Base-by-base conservation (phyloP, 2,329 filamentous ascomycete species). In the Xylariaceae sp. region DNA sequence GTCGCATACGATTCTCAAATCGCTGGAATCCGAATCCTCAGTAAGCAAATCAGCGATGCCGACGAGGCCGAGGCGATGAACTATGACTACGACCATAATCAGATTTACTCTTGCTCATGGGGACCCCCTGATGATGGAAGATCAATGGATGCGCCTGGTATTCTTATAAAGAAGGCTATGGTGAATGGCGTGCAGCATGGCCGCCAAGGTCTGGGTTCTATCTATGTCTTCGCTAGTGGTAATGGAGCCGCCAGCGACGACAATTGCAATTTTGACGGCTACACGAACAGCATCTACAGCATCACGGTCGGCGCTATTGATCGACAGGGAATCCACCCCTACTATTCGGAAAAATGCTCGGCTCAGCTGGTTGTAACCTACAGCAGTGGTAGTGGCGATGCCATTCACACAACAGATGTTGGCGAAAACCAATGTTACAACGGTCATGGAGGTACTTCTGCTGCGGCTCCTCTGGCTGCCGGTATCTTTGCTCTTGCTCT, bases 81-180 rank as follows among this genome's bases (percentile, higher is more conserved):
- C 65, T 97, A 91, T 68, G 86, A 85, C 48, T 93, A 81, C 57
- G 83, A 96, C 56, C 73, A 91, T 47, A 98, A 96, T 61, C 81
- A 96, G 45, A 97, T 98, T 44, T 98, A 96, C 67, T 98, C 93
- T 1, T 98, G 93, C 69, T 98, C 93, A 0, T 98, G 93, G 93
- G 93, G 93, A 1, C 93, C 93, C 8, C 88, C 89, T 0, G 93
- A 98, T 57, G 90, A 97, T 61, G 93, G 93, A 34, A 74, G 76
- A 46, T 89, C 89, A 18, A 98, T 98, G 93, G 91, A 97, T 54
- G 88, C 83, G 0, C 93, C 93, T 0, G 88, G 89, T 4, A 79
- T 95, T 40, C 72, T 98, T 16, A 96, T 98, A 56, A 81, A 84
- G 53, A 80, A 82, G 52, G 91, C 93, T 19, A 95, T 98, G 83